Evolutionary conservation across 192 early-diverging fungal species (phyloP), one percentile per base, ranked within the genome.

Genomic region (Diversispora eburnea): DNA sequence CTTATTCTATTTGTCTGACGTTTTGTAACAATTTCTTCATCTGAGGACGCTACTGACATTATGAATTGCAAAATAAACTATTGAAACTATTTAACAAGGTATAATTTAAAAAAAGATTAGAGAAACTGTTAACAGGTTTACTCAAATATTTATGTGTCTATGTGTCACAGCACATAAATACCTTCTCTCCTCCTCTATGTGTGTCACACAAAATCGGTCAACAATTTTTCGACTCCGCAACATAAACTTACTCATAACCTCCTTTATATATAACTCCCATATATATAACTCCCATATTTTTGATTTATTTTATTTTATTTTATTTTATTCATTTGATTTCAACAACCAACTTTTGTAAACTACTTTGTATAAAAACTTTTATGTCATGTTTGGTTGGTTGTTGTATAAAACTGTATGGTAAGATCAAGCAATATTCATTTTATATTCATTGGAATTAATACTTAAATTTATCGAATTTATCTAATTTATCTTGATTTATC

Each of bases 1-100:
- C 57, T 70, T 55, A 70, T 70, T 43, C 57, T 70, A 42, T 25
- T n/a, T 13, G 12, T 4, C 39, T 70, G 69, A 1, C 69, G 54
- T 33, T 39, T 70, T 25, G 33, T 9, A n/a, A 70, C 19, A 20
- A 70, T 42, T 56, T 70, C 69, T 57, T 70, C 69, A 7, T 70
- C 69, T 5, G 67, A 68, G 54, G 69, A 58, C 25, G 33, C 15
- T n/a, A n/a, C n/a, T 13, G 10, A 39, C 59, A 42, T 22, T 15
- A 39, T 5, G 3, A 60, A 60, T n/a, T 55, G 19, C 15, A 17
- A 56, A 20, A 2, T 8, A 56, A 3, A 6, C 19, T 17, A n/a
- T n/a, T n/a, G n/a, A n/a, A n/a, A n/a, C n/a, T n/a, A n/a, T n/a
- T 56, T 17, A 19, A 20, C 6, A 19, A 3, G 17, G 55, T 56